Percentiles rank a stretch among this genome's conserved stretches.
Conservation (phyloP, 139 green algal genomes). For the Choricystis sp. region DNA sequence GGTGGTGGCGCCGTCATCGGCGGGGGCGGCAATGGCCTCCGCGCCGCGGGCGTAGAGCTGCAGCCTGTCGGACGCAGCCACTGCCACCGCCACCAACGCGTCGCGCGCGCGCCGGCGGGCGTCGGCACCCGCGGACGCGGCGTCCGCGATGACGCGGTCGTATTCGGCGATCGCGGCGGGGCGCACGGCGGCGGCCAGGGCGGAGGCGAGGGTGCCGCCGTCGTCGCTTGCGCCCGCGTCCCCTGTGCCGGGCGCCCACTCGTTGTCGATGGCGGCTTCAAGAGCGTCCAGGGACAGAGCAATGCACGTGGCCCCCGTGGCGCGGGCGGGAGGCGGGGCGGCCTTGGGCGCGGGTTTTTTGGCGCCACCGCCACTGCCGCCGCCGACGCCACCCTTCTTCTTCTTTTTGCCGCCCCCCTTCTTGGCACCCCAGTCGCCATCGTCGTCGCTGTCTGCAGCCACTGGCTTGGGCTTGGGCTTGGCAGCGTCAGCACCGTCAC, state of each 20-base stretch:
- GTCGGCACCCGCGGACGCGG: slow-evolving; percentile 55
- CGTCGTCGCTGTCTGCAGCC: slow-evolving; percentile 14
- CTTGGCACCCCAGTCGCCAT: slow-evolving; percentile 32
- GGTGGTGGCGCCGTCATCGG: slow-evolving; percentile 17
- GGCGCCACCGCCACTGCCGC: slow-evolving; percentile 3
- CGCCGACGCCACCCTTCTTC: slow-evolving; percentile 2
- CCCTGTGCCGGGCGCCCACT: neutral
- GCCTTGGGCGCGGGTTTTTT: slow-evolving; percentile 4
- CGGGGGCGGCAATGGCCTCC: slow-evolving; percentile 19
- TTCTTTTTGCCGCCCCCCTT: slow-evolving; percentile 12
- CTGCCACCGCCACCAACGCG: slow-evolving; percentile 10
- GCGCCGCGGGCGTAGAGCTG: slow-evolving; percentile 42
- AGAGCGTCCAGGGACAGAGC: neutral
- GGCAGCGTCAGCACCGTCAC: slow-evolving; percentile 8
- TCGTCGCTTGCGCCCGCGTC: neutral
- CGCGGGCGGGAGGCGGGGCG: no score
- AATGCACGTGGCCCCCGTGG: no score
- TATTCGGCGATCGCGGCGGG: slow-evolving; percentile 36
- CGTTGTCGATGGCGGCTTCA: neutral
- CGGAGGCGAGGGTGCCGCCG: slow-evolving; percentile 9
- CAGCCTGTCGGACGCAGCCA: slow-evolving; percentile 20
- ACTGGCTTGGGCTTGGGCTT: slow-evolving; percentile 6
- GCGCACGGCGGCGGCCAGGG: slow-evolving; percentile 27
- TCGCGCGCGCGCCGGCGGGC: slow-evolving; percentile 38
- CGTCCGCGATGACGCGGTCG: slow-evolving; percentile 33